Percentiles rank a stretch among this genome's conserved stretches.
Evolutionary conservation across 352 stramenopile species (phyloP).

Genomic region (Aphanomyces invadans): DNA sequence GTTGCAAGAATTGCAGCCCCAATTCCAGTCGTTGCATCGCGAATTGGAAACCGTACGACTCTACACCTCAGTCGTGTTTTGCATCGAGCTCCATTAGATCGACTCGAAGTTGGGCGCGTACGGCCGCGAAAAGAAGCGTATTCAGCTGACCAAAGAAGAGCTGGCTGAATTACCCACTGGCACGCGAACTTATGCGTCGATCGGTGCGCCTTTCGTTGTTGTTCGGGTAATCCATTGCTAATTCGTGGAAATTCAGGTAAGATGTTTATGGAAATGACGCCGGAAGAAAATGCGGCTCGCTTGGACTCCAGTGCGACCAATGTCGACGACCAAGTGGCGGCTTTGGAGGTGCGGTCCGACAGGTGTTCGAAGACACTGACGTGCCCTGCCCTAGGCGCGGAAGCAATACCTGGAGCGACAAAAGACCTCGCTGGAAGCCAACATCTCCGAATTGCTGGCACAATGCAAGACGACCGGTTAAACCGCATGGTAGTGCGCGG

Average conservation of each 20-base stretch:
- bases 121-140: conserved; percentile 63
- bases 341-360: conserved; percentile 46
- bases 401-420: conserved; percentile 78
- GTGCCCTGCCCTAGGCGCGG: conserved; percentile 34
- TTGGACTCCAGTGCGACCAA: conserved; percentile 52
- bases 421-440: conserved; percentile 69
- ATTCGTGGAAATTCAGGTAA: too few relatives aligned
- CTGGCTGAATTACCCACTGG: conserved; percentile 48
- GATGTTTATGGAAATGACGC: conserved; percentile 67
- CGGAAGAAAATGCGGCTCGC: conserved; percentile 42
- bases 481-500: not conserved
- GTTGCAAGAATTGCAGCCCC: conserved; percentile 70
- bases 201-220: conserved; percentile 32
- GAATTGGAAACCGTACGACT: conserved; percentile 48
- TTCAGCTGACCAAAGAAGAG: conserved; percentile 65
- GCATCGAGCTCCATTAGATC: conserved; percentile 32
- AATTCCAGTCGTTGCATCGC: conserved; percentile 67
- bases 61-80: not conserved
- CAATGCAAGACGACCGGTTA: conserved; percentile 37
- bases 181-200: conserved; percentile 61
- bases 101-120: conserved; percentile 55
- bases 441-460: conserved; percentile 75
- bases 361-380: not conserved
- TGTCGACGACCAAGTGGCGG: conserved; percentile 60
- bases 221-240: too few relatives aligned